These are phyloP conservation scores for Acacia pycnantha DNA, from an alignment of 331 rosid species.

Conservation along the genomic window DNA sequence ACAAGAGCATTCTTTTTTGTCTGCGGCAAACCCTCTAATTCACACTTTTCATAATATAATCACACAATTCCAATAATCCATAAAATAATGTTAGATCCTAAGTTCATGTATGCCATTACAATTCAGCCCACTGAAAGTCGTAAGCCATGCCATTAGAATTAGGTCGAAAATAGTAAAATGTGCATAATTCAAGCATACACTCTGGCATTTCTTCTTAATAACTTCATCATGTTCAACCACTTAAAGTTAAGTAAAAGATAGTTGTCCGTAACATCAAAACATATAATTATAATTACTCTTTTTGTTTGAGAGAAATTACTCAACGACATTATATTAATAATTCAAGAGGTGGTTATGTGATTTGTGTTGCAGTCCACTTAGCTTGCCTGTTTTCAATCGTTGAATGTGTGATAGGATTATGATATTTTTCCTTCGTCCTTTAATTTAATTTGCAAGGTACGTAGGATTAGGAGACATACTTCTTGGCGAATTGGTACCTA, in stretches of 20 bases:
- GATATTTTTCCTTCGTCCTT: not conserved
- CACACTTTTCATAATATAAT: not conserved
- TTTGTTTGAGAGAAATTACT: not conserved
- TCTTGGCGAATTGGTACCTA: not conserved
- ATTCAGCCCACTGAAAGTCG: not conserved
- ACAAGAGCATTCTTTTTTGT: not conserved
- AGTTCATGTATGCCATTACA: not conserved
- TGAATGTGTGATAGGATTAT: not conserved
- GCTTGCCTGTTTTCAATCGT: not conserved
- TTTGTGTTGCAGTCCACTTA: not conserved
- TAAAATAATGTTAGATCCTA: not conserved
- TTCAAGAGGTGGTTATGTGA: not conserved
- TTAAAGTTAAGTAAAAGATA: not conserved
- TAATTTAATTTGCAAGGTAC: too few species aligned
- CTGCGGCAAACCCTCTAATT: not conserved
- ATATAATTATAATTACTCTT: not conserved
- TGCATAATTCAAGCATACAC: not conserved
- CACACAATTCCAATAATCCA: not conserved
- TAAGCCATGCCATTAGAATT: not conserved
- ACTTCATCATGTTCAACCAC: not conserved
- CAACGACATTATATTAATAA: not conserved
- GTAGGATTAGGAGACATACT: not conserved
- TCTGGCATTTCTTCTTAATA: not conserved
- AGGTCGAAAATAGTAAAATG: not conserved
- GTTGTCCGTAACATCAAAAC: not conserved